Evolutionary conservation across 257 asterid genomes (phyloP).

Genomic region (Rubia yunnanensis): DNA sequence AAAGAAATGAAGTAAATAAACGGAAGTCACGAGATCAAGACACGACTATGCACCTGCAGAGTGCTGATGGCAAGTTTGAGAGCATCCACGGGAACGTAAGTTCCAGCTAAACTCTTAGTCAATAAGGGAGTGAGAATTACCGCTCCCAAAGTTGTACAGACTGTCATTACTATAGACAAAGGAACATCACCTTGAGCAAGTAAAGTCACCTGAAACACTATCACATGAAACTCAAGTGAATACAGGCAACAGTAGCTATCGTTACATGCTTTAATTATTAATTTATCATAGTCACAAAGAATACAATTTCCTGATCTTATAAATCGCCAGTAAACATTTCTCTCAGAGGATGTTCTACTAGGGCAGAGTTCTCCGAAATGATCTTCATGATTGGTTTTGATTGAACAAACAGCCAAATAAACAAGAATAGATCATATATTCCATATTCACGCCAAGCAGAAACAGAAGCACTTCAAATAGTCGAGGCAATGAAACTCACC

Average conservation of each 20-base stretch:
- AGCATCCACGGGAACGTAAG: conserved; percentile 73
- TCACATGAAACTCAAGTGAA: conserved; percentile 23
- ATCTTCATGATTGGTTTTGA: not conserved
- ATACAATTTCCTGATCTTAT: not conserved
- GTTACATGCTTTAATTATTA: not conserved
- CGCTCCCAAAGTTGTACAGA: conserved; percentile 80
- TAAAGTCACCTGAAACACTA: conserved; percentile 80
- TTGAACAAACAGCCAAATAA: not conserved
- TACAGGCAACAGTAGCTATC: not conserved
- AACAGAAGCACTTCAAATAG: not conserved
- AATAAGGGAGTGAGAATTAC: conserved; percentile 76
- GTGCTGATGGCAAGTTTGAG: conserved; percentile 76
- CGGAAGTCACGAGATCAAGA: not conserved
- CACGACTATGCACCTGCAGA: conserved; percentile 49
- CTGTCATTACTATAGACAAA: conserved; percentile 79
- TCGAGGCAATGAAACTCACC: conserved; percentile 37
- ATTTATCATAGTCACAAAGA: not conserved
- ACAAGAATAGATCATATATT: not conserved
- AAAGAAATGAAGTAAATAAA: not conserved
- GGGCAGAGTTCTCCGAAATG: not conserved
- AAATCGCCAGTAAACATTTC: too few species aligned
- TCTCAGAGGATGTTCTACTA: too few species aligned
- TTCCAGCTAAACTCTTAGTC: conserved; percentile 74
- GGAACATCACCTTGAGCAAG: conserved; percentile 91
- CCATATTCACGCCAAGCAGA: too few species aligned